Evolutionary conservation across 805 yeast genomes (phyloP).

Genomic region (Saccharomycopsis sp.): DNA sequence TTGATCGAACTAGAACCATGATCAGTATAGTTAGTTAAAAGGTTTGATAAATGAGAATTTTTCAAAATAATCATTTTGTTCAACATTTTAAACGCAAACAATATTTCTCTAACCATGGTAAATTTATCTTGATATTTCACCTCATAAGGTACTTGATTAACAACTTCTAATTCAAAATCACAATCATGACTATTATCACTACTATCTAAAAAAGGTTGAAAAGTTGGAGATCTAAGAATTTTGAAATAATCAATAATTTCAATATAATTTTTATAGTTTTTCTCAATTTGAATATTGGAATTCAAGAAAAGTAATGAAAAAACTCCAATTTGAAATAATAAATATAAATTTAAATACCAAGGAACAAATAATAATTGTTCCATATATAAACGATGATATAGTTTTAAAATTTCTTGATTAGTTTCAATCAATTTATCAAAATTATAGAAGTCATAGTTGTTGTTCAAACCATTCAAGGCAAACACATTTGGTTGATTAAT

Average conservation of each 20-base stretch:
- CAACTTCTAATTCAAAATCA: not conserved
- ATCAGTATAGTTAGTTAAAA: constrained; percentile 36
- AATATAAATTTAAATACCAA: constrained; percentile 40
- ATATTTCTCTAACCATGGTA: constrained; percentile 6
- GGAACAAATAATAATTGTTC: constrained; percentile 25
- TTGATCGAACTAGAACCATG: constrained; percentile 46
- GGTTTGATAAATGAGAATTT: constrained; percentile 30
- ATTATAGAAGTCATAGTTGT: not conserved
- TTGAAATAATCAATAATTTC: not conserved
- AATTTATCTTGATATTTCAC: not conserved
- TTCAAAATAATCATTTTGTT: constrained; percentile 40
- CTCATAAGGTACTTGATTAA: not conserved
- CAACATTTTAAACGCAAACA: constrained; percentile 51
- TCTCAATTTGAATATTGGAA: constrained; percentile 27
- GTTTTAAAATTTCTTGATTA: not conserved
- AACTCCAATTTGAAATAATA: constrained; percentile 36
- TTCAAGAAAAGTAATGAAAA: constrained; percentile 32
- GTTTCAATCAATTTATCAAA: not conserved
- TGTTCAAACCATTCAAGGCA: not conserved
- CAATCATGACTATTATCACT: constrained; percentile 10
- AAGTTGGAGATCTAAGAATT: not conserved
- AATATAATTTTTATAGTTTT: not conserved
- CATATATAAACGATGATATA: not conserved
- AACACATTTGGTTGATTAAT: not conserved
- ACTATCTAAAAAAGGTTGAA: not conserved